Base-by-base conservation (phyloP, 2,329 filamentous ascomycete species). In the Cadophora malorum region DNA sequence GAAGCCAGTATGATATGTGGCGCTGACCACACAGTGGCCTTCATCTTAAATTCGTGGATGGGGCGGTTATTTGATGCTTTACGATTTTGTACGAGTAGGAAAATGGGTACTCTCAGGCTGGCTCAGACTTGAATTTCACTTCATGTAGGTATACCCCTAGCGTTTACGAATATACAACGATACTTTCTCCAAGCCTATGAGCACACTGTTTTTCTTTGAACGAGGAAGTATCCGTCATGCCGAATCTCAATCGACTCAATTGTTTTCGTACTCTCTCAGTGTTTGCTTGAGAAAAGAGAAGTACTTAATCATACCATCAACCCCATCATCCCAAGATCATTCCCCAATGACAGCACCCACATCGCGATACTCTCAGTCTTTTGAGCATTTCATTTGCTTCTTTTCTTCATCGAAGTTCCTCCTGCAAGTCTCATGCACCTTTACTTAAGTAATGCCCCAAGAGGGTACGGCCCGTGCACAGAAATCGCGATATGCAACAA, bases 1-100 rank as follows among this genome's bases (percentile, higher is more conserved):
- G 68, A 10, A 76, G 72, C 56, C 67, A 71, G 58, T 74, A 73
- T 71, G 75, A 77, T 67, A 75, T 77, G 65, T 77, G 75, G 75
- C 67, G 67, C 12, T 68, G 25, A 66, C 28, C 7, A 58, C 5
- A 9, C 35, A 21, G 9, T 31, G 6, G 10, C 12, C 38, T 7
- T 16, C 23, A n/a, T n/a, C n/a, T n/a, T n/a, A 21, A 21, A 49
- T 4, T 21, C 21, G 19, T 19, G 14, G 35, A 35, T 5, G 14
- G 19, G 50, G 62, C 35, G 50, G 49, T 45, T 31, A 33, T 25
- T 41, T 63, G 21, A 41, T 52, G 23, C 31, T 63, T 50, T 50
- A 63, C 31, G 45, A 53, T 53, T 14, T 63, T 64, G 62, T 64
- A 47, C 31, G 50, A 58, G 19, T 49, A 47, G 14, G 62, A 21